Evolutionary conservation across 305 asterid species (phyloP), one percentile per base, ranked within the genome.

Genomic region (Caryopteris hybrid): DNA sequence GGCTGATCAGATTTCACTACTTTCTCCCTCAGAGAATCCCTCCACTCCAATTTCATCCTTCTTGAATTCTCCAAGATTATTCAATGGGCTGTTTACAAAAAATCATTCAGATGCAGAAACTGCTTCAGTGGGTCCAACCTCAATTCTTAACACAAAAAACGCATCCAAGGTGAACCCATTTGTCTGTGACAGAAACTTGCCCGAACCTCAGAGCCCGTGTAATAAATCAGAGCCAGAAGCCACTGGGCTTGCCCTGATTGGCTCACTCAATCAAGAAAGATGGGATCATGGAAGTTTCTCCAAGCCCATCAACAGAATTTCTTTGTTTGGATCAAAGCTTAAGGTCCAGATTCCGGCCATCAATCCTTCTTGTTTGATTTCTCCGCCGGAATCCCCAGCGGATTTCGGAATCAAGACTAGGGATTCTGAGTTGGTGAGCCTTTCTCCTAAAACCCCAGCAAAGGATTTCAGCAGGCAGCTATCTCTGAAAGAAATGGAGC

Each of bases 321-420:
- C 80, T 60, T 17, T 88, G 59, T 74, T 86, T 74, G 96, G 95
- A 55, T 84, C 97, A 61, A 91, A 88, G 76, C 95, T 87, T 12
- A 89, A 86, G 60, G 86, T 91, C 22, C 88, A 86, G 57, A 86
- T 94, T 53, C 99, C 99, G 0, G 46, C 52, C 38, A 70, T 54
- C 6, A 53, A 66, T 43, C 69, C 72, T n/a, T 18, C 70, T 8
- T 47, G 77, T 56, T 42, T 66, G 1, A 5, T 53, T 54, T 60
- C 88, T 6, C 72, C 88, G 9, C 89, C 95, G 1, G 76, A 79
- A 65, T 91, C 94, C 29, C 91, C 95, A 0, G 87, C 83, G 9
- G 99, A 91, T 80, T 94, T 88, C 23, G 99, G 96, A 31, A 89
- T 87, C 76, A 91, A 93, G 78, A 91, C 95, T 3, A 70, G 86